These are phyloP conservation scores for Ustilago trichophora DNA, from an alignment of 1,284 basidiomycete species.

Conservation along the genomic window DNA sequence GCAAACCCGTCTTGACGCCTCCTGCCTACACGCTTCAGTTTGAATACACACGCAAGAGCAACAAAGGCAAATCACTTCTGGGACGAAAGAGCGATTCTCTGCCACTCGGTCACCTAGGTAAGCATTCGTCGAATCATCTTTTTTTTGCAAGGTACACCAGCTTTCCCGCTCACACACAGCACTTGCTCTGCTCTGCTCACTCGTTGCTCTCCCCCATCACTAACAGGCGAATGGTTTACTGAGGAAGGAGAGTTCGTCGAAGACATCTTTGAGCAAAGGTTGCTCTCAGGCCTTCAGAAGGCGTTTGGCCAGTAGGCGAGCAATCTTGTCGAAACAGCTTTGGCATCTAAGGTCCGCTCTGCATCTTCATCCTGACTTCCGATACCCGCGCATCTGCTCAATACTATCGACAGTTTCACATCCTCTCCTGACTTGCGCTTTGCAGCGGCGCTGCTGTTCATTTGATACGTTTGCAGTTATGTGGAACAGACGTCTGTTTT, in stretches of 20 bases:
- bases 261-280: constrained; percentile 49
- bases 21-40: constrained; percentile 56
- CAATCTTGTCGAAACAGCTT: background rate
- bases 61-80: constrained; percentile 42
- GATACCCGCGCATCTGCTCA: constrained; percentile 5
- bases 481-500: too few relatives aligned
- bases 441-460: too few relatives aligned
- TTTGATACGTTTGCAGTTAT: too few relatives aligned
- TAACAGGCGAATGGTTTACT: constrained; percentile 64
- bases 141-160: too few relatives aligned
- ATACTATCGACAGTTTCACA: background rate
- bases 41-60: constrained; percentile 49
- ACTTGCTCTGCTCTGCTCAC: too few relatives aligned
- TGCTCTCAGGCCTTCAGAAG: constrained; percentile 53
- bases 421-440: background rate
- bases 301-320: constrained; percentile 35
- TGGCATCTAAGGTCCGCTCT: background rate
- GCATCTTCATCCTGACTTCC: constrained; percentile 2
- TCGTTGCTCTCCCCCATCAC: background rate
- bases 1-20: constrained; percentile 47
- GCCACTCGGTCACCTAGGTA: constrained; percentile 57
- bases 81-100: constrained; percentile 39
- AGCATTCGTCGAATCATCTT: too few relatives aligned
- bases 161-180: too few relatives aligned
- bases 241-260: constrained; percentile 62